Percentiles rank a stretch among this genome's conserved stretches.
Evolutionary conservation across 164 flowering plant genomes (phyloP).

Genomic region (Vitis labrusca): DNA sequence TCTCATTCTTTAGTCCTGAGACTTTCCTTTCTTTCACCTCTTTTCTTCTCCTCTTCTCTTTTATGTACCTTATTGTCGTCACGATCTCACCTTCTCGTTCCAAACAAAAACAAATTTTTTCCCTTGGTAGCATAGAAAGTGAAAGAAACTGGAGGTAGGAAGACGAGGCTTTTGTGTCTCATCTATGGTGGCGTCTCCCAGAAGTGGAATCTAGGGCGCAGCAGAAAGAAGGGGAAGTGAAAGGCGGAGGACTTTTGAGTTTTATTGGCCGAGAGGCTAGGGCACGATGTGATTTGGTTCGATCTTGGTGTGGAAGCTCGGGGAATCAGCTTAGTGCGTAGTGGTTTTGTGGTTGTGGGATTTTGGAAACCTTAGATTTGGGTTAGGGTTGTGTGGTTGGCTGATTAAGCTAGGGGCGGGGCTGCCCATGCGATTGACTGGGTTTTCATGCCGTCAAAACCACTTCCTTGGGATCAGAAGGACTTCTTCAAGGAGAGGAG

Average conservation of each 20-base stretch:
- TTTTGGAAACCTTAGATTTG: neutral
- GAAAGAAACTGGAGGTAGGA: too few species aligned
- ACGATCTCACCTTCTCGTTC: conserved; percentile 31
- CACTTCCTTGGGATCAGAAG: too few species aligned
- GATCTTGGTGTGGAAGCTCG: too few species aligned
- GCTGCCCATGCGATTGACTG: conserved; percentile 41
- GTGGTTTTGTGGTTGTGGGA: conserved; percentile 1
- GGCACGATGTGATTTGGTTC: too few species aligned
- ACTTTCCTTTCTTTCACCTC: conserved; percentile 9
- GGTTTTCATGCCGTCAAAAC: conserved; percentile 42
- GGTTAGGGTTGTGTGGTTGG: conserved; percentile 7
- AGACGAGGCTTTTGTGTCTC: too few species aligned
- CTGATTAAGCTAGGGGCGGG: neutral
- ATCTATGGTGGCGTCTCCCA: neutral
- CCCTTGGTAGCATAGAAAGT: neutral
- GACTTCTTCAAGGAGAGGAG: too few species aligned
- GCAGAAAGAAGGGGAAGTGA: too few species aligned
- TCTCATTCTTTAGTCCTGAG: neutral
- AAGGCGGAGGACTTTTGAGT: conserved; percentile 5
- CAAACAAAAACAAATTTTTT: conserved; percentile 4
- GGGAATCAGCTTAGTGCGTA: neutral
- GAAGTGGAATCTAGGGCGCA: conserved; percentile 9
- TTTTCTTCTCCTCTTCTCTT: conserved; percentile 6
- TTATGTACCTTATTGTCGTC: conserved; percentile 40
- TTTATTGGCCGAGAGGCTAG: too few species aligned